Conservation (phyloP, 768 basidiomycete genomes). For the Pisolithus marmoratus region DNA sequence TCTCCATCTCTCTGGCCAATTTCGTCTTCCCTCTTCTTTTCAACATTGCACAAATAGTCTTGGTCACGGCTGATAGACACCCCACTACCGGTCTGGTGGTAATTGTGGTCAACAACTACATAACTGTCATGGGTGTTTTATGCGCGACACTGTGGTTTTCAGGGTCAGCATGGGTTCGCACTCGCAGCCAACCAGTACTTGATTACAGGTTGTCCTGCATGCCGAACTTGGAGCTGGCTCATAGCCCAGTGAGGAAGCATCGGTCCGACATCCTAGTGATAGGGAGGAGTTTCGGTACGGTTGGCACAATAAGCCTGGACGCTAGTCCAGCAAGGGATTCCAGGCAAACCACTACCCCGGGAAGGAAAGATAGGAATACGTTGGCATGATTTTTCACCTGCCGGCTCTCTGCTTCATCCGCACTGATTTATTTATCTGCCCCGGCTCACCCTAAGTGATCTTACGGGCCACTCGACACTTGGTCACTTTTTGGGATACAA, state of each 20-base stretch:
- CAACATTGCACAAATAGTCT: slow-evolving; percentile 28
- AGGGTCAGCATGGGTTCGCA: slow-evolving; percentile 1
- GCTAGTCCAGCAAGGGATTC: neutral
- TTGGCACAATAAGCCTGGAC: neutral
- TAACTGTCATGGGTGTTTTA: slow-evolving; percentile 32
- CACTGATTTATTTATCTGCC: too few species aligned
- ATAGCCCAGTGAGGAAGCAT: neutral
- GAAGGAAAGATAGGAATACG: too few species aligned
- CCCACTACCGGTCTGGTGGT: neutral
- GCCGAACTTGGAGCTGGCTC: neutral
- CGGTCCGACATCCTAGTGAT: neutral
- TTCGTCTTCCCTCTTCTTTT: slow-evolving; percentile 35
- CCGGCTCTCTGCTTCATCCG: too few species aligned
- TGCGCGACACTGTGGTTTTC: slow-evolving; percentile 31
- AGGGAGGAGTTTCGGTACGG: neutral
- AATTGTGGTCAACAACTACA: slow-evolving; percentile 19
- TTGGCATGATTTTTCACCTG: too few species aligned
- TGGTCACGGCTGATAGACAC: slow-evolving; percentile 7
- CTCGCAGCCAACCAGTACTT: neutral
- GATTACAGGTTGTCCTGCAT: neutral
- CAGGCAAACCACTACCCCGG: neutral
- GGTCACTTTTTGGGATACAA: too few species aligned
- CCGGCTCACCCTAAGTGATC: too few species aligned
- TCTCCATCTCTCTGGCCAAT: slow-evolving; percentile 32
- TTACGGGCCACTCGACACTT: too few species aligned